phyloP scores from a whole-genome alignment of 2,329 filamentous ascomycete genomes.

The Alternaria alternata region DNA sequence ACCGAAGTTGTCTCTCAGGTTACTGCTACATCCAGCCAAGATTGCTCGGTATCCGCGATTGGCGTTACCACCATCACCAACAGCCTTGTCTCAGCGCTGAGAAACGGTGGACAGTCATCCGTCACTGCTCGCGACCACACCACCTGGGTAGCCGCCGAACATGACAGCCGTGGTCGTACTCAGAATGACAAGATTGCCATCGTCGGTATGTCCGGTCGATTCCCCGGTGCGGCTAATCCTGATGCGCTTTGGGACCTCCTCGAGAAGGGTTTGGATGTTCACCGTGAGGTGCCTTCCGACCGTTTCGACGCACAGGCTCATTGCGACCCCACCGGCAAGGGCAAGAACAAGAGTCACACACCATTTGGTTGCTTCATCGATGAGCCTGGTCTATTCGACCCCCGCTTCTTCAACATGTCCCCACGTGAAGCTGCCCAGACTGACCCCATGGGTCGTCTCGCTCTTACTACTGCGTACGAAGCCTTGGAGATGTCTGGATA shows the following conservation, averaged over 20 bases:
- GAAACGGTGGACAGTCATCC: conserved; percentile 58
- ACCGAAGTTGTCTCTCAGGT: conserved; percentile 59
- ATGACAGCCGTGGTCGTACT: conserved; percentile 52
- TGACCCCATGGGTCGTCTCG: conserved; percentile 81
- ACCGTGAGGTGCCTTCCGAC: conserved; percentile 71
- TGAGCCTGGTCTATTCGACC: conserved; percentile 79
- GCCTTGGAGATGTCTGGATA: conserved; percentile 83
- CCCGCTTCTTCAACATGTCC: conserved; percentile 89
- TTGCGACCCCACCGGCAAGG: conserved; percentile 74
- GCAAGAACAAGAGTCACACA: conserved; percentile 78
- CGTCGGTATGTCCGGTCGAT: conserved; percentile 81
- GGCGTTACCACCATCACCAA: conserved; percentile 63
- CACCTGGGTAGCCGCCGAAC: conserved; percentile 50
- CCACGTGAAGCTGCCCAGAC: conserved; percentile 81
- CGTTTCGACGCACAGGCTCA: conserved; percentile 78
- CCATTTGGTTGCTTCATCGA: conserved; percentile 80
- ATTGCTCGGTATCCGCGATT: conserved; percentile 58
- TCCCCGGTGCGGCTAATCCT: conserved; percentile 74
- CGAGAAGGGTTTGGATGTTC: conserved; percentile 77
- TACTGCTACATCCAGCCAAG: conserved; percentile 50
- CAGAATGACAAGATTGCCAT: conserved; percentile 79
- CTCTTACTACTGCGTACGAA: conserved; percentile 79
- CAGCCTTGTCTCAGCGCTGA: conserved; percentile 63
- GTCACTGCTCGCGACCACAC: conserved; percentile 56
- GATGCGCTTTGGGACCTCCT: conserved; percentile 80